Conservation (phyloP, 2,329 filamentous ascomycete genomes). For the Pyricularia grisea region DNA sequence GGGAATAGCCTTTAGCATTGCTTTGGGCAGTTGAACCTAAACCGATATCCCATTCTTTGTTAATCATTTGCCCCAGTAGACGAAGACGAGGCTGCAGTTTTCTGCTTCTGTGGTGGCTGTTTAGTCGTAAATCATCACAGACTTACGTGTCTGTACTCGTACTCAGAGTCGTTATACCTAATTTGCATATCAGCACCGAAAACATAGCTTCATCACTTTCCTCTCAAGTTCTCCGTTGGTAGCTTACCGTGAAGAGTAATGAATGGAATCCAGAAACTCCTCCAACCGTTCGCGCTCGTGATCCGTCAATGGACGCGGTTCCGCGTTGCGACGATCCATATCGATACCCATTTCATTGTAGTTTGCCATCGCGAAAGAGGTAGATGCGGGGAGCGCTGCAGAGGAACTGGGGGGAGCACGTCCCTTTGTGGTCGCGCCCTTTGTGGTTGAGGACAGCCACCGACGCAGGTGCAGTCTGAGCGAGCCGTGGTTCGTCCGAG, state of each 20-base stretch:
- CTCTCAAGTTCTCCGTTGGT: not conserved
- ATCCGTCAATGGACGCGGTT: conserved; percentile 71
- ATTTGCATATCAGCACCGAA: conserved; percentile 11
- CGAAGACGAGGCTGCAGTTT: not conserved
- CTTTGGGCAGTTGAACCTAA: conserved; percentile 77
- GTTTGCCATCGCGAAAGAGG: conserved; percentile 14
- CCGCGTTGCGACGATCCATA: conserved; percentile 74
- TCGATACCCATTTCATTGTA: conserved; percentile 55
- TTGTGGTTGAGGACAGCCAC: not conserved
- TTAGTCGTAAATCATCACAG: not conserved
- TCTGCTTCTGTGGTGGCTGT: not conserved
- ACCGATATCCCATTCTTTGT: not conserved
- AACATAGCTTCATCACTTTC: not conserved
- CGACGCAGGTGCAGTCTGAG: conserved; percentile 1
- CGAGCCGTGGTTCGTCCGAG: conserved; percentile 6
- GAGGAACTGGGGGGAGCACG: not conserved
- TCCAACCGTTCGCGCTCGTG: conserved; percentile 75
- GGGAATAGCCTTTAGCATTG: conserved; percentile 95
- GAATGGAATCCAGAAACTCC: conserved; percentile 86
- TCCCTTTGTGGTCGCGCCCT: conserved; percentile 6
- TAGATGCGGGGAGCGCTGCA: not conserved
- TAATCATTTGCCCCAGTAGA: not conserved
- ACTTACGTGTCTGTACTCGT: conserved; percentile 79
- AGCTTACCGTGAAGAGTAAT: conserved; percentile 78
- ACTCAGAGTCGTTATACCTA: conserved; percentile 88